Base-by-base conservation (phyloP, 768 basidiomycete species). In the Suillus clintonianus region DNA sequence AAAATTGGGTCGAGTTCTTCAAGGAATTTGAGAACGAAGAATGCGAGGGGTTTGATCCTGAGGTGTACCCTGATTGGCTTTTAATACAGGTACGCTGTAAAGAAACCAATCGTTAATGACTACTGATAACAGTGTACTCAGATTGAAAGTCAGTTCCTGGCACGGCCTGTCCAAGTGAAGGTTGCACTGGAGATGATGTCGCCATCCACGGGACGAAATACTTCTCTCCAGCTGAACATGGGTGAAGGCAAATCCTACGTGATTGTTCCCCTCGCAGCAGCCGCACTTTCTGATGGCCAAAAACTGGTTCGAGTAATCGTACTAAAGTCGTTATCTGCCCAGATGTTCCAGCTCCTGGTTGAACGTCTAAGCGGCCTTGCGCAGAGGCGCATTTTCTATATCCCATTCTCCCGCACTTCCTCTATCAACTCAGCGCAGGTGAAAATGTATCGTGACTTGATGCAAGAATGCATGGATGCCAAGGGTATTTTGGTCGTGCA, bases 181-280 rank as follows among this genome's bases (percentile, higher is more conserved):
- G 62, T 77, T 47, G 69, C 76, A 4, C 45, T 54, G 9, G 63
- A 75, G 45, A 76, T 76, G 76, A 72, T 76, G 15, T 58, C 61
- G 14, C 75, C 75, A 0, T 19, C 9, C 7, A 65, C 65, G 0
- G 24, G 63, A 17, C 22, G 58, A n/a, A 75, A 67, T 37, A 72
- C 71, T 2, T 63, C 67, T 32, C 58, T 73, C 36, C 74, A 76
- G 43, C 60, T 76, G 10, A 72, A 76, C 56, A 76, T 76, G 74
- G 76, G 74, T 4, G 76, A 76, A 60, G 76, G 76, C 8, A 76
- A 75, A 48, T 74, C 75, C 13, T 76, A 75, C 0, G 75, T 66
- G 4, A 76, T 76, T 30, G 63, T 76, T 8, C 73, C 73, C 3
- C 67, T 74, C 27, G 66, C 65, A 30, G 59, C 67, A 7, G 64